Conservation (phyloP, 306 rosid genomes). For the Gastrolobium bilobum region DNA sequence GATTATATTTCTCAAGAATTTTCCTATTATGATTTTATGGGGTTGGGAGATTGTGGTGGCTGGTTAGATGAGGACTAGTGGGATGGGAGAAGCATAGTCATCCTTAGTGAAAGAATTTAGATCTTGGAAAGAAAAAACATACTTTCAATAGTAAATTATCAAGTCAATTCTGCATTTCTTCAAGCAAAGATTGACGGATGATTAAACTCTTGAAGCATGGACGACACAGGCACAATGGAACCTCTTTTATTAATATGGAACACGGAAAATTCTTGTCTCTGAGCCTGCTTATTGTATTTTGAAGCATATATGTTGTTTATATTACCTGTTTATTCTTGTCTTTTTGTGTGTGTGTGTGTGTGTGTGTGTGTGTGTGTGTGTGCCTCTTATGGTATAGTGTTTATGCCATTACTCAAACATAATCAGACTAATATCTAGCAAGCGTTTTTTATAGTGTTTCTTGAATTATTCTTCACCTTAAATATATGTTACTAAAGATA, state of each 20-base stretch:
- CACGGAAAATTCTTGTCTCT: background rate
- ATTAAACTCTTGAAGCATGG: background rate
- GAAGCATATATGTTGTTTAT: background rate
- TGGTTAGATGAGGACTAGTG: conserved; percentile 20
- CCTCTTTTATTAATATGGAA: background rate
- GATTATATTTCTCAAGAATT: background rate
- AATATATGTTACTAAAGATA: conserved; percentile 13
- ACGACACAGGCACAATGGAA: background rate
- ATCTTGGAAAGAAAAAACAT: background rate
- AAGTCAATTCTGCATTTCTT: background rate
- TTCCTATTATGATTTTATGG: conserved; percentile 10
- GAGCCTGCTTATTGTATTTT: conserved; percentile 33
- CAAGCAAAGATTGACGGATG: background rate
- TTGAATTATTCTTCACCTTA: conserved; percentile 38
- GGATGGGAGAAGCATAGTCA: background rate
- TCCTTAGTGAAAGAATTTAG: background rate
- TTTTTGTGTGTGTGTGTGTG: background rate
- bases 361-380: background rate
- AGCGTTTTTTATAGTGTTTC: conserved; percentile 50
- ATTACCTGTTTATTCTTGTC: background rate
- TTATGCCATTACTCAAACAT: conserved; percentile 25
- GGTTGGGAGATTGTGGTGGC: conserved; percentile 18
- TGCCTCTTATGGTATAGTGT: background rate
- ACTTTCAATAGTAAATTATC: background rate
- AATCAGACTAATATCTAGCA: conserved; percentile 18